phyloP scores from a whole-genome alignment of 441 rosid genomes.

The Gossypium davidsonii region DNA sequence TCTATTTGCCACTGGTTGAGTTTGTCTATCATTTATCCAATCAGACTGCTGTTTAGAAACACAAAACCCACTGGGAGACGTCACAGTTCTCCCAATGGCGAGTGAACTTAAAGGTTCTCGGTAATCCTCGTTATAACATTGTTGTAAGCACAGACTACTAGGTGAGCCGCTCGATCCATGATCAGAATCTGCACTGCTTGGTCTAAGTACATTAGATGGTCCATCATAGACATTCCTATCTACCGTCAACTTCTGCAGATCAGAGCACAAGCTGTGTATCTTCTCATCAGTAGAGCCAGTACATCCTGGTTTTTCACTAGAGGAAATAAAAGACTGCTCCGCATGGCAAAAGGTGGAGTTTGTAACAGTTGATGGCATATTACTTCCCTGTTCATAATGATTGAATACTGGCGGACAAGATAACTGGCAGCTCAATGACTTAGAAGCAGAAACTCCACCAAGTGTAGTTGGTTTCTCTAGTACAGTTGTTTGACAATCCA shows the following conservation, averaged over 20 bases:
- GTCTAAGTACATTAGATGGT: constrained; percentile 23
- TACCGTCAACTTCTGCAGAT: constrained; percentile 34
- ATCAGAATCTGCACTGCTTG: constrained; percentile 33
- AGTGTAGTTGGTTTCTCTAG: constrained; percentile 34
- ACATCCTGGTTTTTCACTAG: constrained; percentile 25
- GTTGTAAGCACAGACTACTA: constrained; percentile 31
- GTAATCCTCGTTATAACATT: constrained; percentile 31
- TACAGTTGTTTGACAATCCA: constrained; percentile 22
- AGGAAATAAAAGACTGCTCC: constrained; percentile 22
- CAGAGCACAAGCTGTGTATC: constrained; percentile 29
- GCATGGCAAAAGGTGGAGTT: constrained; percentile 26
- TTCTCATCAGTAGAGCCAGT: constrained; percentile 17
- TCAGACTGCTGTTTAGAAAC: constrained; percentile 30
- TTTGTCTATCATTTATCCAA: constrained; percentile 37
- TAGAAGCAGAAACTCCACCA: constrained; percentile 22
- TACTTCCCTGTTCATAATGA: constrained; percentile 26
- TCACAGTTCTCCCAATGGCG: constrained; percentile 13
- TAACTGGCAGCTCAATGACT: constrained; percentile 22
- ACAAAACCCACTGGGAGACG: constrained; percentile 16
- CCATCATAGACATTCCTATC: constrained; percentile 26
- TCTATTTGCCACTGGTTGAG: constrained; percentile 21
- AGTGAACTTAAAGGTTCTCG: constrained; percentile 27
- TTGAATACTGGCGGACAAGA: constrained; percentile 28
- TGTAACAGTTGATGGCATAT: constrained; percentile 23
- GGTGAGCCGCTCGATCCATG: constrained; percentile 31